Percentiles rank a stretch among this genome's conserved stretches.
phyloP scores from a whole-genome alignment of 2,329 filamentous ascomycete species.

The Fusarium compactum region DNA sequence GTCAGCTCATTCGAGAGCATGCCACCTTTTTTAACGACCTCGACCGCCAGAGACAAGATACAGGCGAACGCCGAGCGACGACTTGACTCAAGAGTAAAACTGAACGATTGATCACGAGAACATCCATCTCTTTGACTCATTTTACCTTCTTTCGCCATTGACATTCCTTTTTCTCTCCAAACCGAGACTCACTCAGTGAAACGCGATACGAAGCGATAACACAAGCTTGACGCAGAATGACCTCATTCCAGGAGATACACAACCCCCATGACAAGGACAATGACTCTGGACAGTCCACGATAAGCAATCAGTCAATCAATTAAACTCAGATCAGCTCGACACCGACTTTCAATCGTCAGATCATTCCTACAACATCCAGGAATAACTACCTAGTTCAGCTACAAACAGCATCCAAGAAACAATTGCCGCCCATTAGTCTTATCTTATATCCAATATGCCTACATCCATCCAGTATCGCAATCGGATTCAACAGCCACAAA shows the following conservation, averaged over 20 bases:
- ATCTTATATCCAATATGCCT: background rate
- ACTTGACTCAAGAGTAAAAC: conserved; percentile 19
- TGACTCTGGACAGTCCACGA: conserved; percentile 9
- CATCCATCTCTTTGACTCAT: conserved; percentile 10
- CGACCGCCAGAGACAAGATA: conserved; percentile 15
- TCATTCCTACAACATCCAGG: background rate
- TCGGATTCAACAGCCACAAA: background rate
- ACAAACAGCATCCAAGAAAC: conserved; percentile 8
- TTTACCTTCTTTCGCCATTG: background rate
- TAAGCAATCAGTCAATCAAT: conserved; percentile 1
- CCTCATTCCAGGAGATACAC: conserved; percentile 34
- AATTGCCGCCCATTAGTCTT: conserved; percentile 6
- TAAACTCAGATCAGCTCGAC: conserved; percentile 17
- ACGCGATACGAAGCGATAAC: conserved; percentile 15
- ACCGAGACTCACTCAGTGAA: conserved; percentile 17
- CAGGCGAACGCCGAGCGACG: conserved; percentile 1
- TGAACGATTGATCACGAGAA: conserved; percentile 36
- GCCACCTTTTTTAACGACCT: conserved; percentile 42
- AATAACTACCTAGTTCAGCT: conserved; percentile 20
- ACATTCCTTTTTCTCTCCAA: background rate
- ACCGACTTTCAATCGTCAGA: background rate
- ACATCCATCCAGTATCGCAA: background rate
- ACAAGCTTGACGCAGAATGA: conserved; percentile 27
- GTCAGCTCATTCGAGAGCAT: conserved; percentile 46
- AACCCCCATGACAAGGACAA: conserved; percentile 17